Evolutionary conservation across 768 basidiomycete genomes (phyloP).

Genomic region (Suillus subaureus): DNA sequence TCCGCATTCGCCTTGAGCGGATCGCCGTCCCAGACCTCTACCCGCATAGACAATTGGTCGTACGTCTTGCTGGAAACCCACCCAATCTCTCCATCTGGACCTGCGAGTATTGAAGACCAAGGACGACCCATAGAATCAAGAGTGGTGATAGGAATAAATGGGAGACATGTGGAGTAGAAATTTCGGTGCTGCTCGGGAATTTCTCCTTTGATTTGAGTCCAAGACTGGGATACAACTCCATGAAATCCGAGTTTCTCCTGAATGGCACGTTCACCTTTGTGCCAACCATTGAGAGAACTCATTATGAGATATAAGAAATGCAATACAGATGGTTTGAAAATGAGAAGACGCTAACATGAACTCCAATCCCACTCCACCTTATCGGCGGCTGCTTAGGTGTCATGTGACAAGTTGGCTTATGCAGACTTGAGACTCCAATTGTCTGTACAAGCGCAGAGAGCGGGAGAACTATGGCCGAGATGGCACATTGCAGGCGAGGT

Average conservation of each 20-base stretch:
- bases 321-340: not conserved
- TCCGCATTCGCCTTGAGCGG: constrained; percentile 37
- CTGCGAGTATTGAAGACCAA: constrained; percentile 60
- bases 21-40: constrained; percentile 56
- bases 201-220: constrained; percentile 44
- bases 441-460: not conserved
- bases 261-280: constrained; percentile 51
- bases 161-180: constrained; percentile 51
- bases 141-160: constrained; percentile 59
- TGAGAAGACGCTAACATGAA: not conserved
- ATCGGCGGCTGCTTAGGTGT: not conserved
- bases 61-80: constrained; percentile 41
- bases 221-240: constrained; percentile 39
- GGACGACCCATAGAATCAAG: constrained; percentile 53
- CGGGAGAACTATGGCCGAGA: not conserved
- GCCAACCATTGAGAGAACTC: constrained; percentile 38
- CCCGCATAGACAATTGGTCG: constrained; percentile 41
- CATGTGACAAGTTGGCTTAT: not conserved
- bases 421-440: not conserved
- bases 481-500: not conserved
- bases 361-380: not conserved
- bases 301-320: constrained; percentile 16
- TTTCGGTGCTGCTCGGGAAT: constrained; percentile 51
- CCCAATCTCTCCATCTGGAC: constrained; percentile 44
- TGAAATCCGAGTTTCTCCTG: constrained; percentile 49